Evolutionary conservation across 495 filamentous ascomycete genomes (phyloP).

Genomic region (Penicillium flavigenum): DNA sequence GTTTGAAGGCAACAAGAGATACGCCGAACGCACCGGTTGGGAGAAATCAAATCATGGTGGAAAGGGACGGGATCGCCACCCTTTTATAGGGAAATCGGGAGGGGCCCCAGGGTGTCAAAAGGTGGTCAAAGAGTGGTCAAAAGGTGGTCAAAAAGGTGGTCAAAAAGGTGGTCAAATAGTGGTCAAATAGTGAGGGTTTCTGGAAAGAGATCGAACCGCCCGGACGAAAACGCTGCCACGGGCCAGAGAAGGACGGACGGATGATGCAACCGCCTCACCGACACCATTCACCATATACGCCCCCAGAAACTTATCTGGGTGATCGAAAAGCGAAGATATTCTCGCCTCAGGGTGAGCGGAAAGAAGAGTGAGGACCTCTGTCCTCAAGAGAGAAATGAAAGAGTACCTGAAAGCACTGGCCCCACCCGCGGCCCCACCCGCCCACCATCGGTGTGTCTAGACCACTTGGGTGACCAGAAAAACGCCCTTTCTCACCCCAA

Average conservation of each 20-base stretch:
- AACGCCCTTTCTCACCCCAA: background rate
- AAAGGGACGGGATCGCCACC: background rate
- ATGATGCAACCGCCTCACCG: background rate
- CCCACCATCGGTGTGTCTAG: background rate
- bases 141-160: background rate
- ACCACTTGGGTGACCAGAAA: background rate
- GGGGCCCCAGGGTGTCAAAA: background rate
- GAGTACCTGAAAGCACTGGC: constrained; percentile 1
- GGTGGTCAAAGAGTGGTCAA: no score
- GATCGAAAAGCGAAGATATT: constrained; percentile 1
- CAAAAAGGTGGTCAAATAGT: constrained; percentile 1
- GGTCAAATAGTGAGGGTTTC: no score
- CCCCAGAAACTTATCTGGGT: background rate
- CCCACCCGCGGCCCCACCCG: no score
- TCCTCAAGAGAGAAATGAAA: background rate
- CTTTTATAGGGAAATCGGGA: constrained; percentile 1
- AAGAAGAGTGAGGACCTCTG: constrained; percentile 2
- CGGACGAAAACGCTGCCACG: background rate
- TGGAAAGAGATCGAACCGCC: constrained; percentile 1
- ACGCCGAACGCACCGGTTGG: no score
- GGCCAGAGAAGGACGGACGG: background rate
- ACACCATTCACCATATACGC: background rate
- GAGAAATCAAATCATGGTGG: constrained; percentile 1
- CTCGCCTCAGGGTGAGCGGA: background rate
- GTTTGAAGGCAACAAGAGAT: no score